Percentiles rank a stretch among this genome's conserved stretches.
phyloP scores from a whole-genome alignment of 2,329 filamentous ascomycete genomes.

The Xylariomycetidae sp. region DNA sequence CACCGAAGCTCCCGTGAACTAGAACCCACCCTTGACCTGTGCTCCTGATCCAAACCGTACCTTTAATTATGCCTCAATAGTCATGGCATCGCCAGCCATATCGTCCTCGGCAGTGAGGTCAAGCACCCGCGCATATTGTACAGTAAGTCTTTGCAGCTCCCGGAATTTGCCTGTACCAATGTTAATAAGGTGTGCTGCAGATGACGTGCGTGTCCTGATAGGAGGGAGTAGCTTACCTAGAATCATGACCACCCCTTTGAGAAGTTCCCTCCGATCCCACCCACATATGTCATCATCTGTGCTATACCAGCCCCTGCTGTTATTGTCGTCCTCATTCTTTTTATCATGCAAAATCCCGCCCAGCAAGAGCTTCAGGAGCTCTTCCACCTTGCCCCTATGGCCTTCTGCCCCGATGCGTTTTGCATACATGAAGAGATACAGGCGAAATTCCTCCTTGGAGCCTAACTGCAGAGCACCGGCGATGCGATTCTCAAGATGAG shows the following conservation, averaged over 20 bases:
- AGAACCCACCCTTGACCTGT: too few relatives aligned
- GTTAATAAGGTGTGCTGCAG: too few relatives aligned
- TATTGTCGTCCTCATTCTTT: constrained; percentile 37
- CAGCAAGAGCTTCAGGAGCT: constrained; percentile 76
- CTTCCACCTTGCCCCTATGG: constrained; percentile 82
- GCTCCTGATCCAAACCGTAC: background rate
- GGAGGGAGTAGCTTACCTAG: constrained; percentile 63
- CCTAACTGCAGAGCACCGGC: constrained; percentile 82
- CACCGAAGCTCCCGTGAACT: too few relatives aligned
- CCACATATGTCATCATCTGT: constrained; percentile 74
- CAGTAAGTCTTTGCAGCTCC: constrained; percentile 88
- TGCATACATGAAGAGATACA: constrained; percentile 97
- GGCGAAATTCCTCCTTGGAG: constrained; percentile 84
- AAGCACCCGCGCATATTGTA: constrained; percentile 85
- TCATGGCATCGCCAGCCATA: constrained; percentile 34
- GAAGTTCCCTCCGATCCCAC: constrained; percentile 80
- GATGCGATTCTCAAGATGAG: constrained; percentile 90
- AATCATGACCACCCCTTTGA: constrained; percentile 89
- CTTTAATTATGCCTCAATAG: constrained; percentile 18
- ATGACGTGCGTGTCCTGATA: too few relatives aligned
- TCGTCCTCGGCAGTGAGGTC: constrained; percentile 53
- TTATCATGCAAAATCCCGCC: constrained; percentile 65
- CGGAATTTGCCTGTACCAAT: constrained; percentile 74
- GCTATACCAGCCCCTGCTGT: constrained; percentile 58
- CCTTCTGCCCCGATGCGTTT: constrained; percentile 92